Conservation (phyloP, 2,329 filamentous ascomycete species). For the Aureobasidium sp. region DNA sequence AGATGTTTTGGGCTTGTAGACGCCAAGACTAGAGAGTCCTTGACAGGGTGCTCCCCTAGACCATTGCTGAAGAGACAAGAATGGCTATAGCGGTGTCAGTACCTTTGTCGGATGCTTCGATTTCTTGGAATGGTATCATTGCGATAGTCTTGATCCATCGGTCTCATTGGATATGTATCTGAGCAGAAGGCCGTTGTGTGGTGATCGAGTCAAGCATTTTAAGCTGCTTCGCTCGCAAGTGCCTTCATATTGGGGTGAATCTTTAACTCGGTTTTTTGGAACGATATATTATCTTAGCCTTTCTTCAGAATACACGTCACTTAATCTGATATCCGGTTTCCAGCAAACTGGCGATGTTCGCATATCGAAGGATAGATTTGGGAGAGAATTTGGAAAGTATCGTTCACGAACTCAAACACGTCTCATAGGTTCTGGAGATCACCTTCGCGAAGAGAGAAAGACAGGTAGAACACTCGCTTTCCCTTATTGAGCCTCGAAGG, state of each 20-base stretch:
- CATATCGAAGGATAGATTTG: not conserved
- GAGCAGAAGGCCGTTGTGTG: not conserved
- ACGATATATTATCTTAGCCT: not conserved
- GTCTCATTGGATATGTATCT: no score
- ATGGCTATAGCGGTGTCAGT: not conserved
- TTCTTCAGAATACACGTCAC: not conserved
- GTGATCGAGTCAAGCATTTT: not conserved
- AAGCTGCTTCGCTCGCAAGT: not conserved
- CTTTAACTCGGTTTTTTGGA: no score
- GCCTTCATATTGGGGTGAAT: no score
- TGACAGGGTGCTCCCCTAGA: not conserved
- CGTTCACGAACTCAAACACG: not conserved
- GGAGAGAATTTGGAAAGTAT: not conserved
- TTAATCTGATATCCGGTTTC: not conserved
- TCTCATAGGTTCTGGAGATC: not conserved
- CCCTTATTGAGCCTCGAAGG: not conserved
- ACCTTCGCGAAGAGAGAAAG: not conserved
- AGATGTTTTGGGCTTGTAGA: not conserved
- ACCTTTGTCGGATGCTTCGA: not conserved
- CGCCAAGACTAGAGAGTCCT: not conserved
- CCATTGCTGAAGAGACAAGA: not conserved
- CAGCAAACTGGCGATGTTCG: not conserved
- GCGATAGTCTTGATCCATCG: no score
- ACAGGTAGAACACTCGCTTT: conserved; percentile 6
- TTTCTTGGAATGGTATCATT: not conserved